phyloP scores from a whole-genome alignment of 1,284 basidiomycete species.

The Rhodotorula sp. region DNA sequence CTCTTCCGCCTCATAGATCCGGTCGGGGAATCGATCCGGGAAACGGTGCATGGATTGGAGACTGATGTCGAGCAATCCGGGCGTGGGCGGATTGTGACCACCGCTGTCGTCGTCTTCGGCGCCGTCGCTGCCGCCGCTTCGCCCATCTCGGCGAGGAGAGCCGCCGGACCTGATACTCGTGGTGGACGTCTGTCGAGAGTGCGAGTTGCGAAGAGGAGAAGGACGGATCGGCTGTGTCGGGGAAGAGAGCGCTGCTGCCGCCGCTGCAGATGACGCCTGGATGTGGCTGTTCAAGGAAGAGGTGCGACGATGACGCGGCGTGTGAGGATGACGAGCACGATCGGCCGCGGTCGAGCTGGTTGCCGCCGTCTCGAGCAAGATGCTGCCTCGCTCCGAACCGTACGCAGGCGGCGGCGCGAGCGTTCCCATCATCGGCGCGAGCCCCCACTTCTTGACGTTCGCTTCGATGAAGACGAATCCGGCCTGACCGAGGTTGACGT shows the following conservation, averaged over 20 bases:
- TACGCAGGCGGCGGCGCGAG: slow-evolving; percentile 93
- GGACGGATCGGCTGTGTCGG: slow-evolving; percentile 39
- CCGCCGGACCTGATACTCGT: neutral
- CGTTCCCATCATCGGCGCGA: slow-evolving; percentile 91
- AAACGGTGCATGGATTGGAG: slow-evolving; percentile 49
- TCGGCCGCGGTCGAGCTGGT: neutral
- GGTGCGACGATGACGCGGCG: neutral
- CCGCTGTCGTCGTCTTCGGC: slow-evolving; percentile 30
- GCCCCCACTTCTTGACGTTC: slow-evolving; percentile 97
- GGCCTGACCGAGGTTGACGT: slow-evolving; percentile 91
- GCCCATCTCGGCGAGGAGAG: slow-evolving; percentile 6
- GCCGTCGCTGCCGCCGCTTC: neutral
- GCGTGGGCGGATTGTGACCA: slow-evolving; percentile 57
- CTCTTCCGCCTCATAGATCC: slow-evolving; percentile 25
- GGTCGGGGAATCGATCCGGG: slow-evolving; percentile 10
- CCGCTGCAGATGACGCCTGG: neutral
- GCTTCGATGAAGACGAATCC: slow-evolving; percentile 98
- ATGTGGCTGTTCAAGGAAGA: neutral
- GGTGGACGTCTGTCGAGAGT: slow-evolving; percentile 13
- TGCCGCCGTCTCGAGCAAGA: slow-evolving; percentile 66
- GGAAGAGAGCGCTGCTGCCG: slow-evolving; percentile 7
- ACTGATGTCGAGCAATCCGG: slow-evolving; percentile 57
- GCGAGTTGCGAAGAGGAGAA: slow-evolving; percentile 32
- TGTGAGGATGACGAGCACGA: neutral
- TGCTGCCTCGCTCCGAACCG: slow-evolving; percentile 89